phyloP scores from a whole-genome alignment of 345 rosid species.

The Euclidium syriacum region DNA sequence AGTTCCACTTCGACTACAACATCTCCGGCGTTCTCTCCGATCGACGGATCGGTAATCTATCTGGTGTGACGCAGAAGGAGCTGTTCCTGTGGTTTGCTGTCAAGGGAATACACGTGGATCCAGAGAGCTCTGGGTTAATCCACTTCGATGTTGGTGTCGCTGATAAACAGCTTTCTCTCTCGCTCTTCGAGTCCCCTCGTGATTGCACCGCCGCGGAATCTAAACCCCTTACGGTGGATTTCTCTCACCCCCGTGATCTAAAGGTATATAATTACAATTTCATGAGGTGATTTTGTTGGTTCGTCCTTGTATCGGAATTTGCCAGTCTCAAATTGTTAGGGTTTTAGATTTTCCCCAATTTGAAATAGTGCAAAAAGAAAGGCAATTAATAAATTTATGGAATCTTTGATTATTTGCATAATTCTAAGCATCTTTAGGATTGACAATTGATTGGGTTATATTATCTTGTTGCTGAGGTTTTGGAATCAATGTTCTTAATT shows the following conservation, averaged over 20 bases:
- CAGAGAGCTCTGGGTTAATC: slow-evolving; percentile 67
- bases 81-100: slow-evolving; percentile 84
- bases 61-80: slow-evolving; percentile 77
- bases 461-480: neutral
- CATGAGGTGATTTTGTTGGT: neutral
- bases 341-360: neutral
- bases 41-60: slow-evolving; percentile 59
- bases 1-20: slow-evolving; percentile 74
- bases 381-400: neutral
- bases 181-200: slow-evolving; percentile 74
- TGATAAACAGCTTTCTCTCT: slow-evolving; percentile 71
- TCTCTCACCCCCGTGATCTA: neutral
- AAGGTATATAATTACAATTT: slow-evolving; percentile 6
- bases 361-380: neutral
- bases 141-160: slow-evolving; percentile 82
- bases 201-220: slow-evolving; percentile 57
- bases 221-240: neutral
- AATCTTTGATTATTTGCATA: too few relatives aligned
- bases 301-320: neutral
- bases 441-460: neutral
- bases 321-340: neutral
- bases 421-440: neutral
- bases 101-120: slow-evolving; percentile 64
- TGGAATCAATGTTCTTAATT: neutral
- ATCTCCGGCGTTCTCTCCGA: slow-evolving; percentile 54